Evolutionary conservation across 2,329 filamentous ascomycete genomes (phyloP).

Genomic region (Akanthomyces uredinophilus): DNA sequence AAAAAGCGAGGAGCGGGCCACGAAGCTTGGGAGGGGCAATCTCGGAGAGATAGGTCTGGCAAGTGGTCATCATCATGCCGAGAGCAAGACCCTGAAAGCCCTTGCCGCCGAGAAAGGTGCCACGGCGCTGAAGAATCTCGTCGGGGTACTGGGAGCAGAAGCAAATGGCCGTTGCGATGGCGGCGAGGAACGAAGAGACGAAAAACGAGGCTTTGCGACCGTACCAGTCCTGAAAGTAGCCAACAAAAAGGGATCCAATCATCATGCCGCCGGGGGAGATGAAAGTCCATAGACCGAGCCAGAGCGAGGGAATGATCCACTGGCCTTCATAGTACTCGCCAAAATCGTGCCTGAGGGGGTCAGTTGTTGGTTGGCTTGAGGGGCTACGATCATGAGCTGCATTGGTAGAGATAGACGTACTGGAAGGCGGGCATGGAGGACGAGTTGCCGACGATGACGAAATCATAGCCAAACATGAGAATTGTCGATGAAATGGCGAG

Average conservation of each 20-base stretch:
- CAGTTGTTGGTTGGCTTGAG: not conserved
- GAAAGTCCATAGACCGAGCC: constrained; percentile 41
- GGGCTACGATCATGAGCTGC: not conserved
- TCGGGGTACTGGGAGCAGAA: constrained; percentile 21
- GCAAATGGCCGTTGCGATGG: constrained; percentile 30
- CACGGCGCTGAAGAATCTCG: constrained; percentile 25
- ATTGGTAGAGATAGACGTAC: constrained; percentile 14
- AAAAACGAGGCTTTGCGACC: constrained; percentile 34
- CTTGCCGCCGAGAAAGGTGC: constrained; percentile 40
- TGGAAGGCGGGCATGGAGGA: constrained; percentile 28
- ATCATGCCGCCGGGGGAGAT: constrained; percentile 34
- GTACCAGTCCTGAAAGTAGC: constrained; percentile 34
- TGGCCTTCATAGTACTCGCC: constrained; percentile 26
- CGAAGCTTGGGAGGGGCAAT: constrained; percentile 41
- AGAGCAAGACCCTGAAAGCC: constrained; percentile 41
- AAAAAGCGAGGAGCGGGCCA: constrained; percentile 42
- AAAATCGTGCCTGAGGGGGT: constrained; percentile 25
- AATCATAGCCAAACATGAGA: constrained; percentile 26
- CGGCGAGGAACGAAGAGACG: constrained; percentile 32
- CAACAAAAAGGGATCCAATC: constrained; percentile 32
- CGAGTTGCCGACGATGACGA: constrained; percentile 27
- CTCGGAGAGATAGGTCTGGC: constrained; percentile 46
- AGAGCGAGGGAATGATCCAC: constrained; percentile 36
- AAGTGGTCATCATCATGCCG: constrained; percentile 38
- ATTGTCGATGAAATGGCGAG: constrained; percentile 23